phyloP scores from a whole-genome alignment of 2,329 filamentous ascomycete genomes.

The Colletotrichum musicola region DNA sequence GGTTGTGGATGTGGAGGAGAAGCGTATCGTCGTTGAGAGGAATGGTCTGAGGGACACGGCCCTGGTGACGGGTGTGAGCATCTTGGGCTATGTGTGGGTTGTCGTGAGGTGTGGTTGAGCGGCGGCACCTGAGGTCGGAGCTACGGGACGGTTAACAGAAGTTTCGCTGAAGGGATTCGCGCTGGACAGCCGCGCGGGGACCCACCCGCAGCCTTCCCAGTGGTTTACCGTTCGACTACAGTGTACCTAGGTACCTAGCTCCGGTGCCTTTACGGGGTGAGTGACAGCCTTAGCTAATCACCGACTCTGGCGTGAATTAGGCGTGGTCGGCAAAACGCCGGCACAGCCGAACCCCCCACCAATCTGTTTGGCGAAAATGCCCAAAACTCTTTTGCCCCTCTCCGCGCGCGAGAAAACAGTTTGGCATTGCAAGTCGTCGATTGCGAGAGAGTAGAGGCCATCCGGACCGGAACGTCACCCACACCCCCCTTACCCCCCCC shows the following conservation, averaged over 20 bases:
- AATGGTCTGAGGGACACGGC: not conserved
- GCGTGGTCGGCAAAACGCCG: conserved; percentile 37
- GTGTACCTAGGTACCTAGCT: too few relatives aligned
- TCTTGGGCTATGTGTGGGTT: not conserved
- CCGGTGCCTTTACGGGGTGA: too few relatives aligned
- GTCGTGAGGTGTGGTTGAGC: not conserved
- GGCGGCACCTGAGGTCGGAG: not conserved
- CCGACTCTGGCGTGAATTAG: conserved; percentile 7
- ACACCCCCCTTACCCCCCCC: not conserved
- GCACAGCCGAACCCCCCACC: conserved; percentile 39
- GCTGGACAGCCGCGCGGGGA: conserved; percentile 5
- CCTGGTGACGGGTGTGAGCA: conserved; percentile 12
- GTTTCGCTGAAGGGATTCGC: conserved; percentile 36
- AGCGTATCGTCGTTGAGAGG: conserved; percentile 21
- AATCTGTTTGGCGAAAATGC: conserved; percentile 41
- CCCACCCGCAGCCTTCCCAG: too few relatives aligned
- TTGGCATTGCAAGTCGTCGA: conserved; percentile 29
- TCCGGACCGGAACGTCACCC: not conserved
- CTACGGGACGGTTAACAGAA: conserved; percentile 2
- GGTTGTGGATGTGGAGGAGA: conserved; percentile 32
- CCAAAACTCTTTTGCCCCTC: conserved; percentile 42
- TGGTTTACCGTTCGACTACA: too few relatives aligned
- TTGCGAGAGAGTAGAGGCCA: conserved; percentile 26
- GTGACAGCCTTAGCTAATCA: not conserved
- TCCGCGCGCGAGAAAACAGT: conserved; percentile 29